Evolutionary conservation across 495 filamentous ascomycete genomes (phyloP).

Genomic region (Copromyces sp.): DNA sequence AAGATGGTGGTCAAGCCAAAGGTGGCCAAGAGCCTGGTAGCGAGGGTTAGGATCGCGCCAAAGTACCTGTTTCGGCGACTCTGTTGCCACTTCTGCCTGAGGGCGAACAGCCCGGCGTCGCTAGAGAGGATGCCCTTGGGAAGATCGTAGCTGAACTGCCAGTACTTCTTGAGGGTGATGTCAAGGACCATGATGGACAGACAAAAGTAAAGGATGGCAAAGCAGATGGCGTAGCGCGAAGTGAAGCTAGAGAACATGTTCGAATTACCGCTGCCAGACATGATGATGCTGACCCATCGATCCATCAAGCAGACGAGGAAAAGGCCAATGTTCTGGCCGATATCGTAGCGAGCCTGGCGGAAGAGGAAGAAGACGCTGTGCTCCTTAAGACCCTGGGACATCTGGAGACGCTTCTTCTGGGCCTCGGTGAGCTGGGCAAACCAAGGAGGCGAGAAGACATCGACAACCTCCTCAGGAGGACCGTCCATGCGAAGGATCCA

Average conservation of each 20-base stretch:
- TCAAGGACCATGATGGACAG: slow-evolving; percentile 16
- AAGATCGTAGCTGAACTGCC: slow-evolving; percentile 11
- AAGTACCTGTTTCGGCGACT: slow-evolving; percentile 5
- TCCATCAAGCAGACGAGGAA: slow-evolving; percentile 23
- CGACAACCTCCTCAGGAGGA: background rate
- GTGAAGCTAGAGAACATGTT: slow-evolving; percentile 13
- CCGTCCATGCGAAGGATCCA: slow-evolving; percentile 15
- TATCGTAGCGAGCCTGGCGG: slow-evolving; percentile 15
- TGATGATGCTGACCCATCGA: slow-evolving; percentile 21
- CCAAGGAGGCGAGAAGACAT: slow-evolving; percentile 17
- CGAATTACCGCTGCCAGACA: slow-evolving; percentile 5
- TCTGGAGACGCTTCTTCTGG: slow-evolving; percentile 15
- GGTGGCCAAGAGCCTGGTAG: slow-evolving; percentile 6
- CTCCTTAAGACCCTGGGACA: slow-evolving; percentile 22
- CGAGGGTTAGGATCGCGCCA: slow-evolving; percentile 5
- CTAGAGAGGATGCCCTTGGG: slow-evolving; percentile 10
- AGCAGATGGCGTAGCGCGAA: slow-evolving; percentile 20
- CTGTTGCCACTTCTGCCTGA: slow-evolving; percentile 10
- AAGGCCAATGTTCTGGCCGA: slow-evolving; percentile 19
- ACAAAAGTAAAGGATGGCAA: slow-evolving; percentile 23
- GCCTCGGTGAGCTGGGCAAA: slow-evolving; percentile 16
- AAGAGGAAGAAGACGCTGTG: slow-evolving; percentile 24
- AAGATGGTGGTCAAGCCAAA: slow-evolving; percentile 13
- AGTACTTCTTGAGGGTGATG: slow-evolving; percentile 13
- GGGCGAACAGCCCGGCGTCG: slow-evolving; percentile 1